These are phyloP conservation scores for Funneliformis geosporum DNA, from an alignment of 192 early-diverging fungal species.

Conservation along the genomic window DNA sequence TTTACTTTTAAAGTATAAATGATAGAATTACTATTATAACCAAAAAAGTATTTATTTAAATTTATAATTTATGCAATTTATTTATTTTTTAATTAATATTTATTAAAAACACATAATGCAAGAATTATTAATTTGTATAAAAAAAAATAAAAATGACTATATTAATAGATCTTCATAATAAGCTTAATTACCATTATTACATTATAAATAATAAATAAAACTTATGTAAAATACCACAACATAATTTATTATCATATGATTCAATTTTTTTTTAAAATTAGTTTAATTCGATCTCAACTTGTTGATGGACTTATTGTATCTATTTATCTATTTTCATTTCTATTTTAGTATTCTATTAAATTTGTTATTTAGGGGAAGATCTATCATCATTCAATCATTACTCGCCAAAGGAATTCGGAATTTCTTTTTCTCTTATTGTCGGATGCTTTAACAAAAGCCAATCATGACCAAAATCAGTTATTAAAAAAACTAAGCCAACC, in stretches of 20 bases:
- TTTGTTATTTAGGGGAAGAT: neutral
- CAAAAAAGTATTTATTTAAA: neutral
- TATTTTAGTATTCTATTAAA: neutral
- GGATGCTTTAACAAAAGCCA: neutral
- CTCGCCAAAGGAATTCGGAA: neutral
- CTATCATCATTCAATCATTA: neutral
- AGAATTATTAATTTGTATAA: neutral
- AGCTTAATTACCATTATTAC: neutral
- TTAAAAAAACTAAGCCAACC: neutral
- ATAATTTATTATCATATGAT: neutral
- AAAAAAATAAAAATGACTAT: neutral
- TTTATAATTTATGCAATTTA: neutral
- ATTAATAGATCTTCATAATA: neutral
- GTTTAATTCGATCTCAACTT: neutral
- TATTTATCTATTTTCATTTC: too few species aligned
- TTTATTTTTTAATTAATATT: neutral
- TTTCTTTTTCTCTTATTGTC: neutral
- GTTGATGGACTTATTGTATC: too few species aligned
- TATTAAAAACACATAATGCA: neutral
- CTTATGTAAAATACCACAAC: neutral
- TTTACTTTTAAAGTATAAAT: too few species aligned
- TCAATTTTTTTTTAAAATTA: too few species aligned
- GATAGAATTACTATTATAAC: neutral
- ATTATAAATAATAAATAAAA: too few species aligned
- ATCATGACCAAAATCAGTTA: neutral